These are phyloP conservation scores for Actinomortierella wolfii DNA, from an alignment of 371 early-diverging fungal species.

Conservation along the genomic window DNA sequence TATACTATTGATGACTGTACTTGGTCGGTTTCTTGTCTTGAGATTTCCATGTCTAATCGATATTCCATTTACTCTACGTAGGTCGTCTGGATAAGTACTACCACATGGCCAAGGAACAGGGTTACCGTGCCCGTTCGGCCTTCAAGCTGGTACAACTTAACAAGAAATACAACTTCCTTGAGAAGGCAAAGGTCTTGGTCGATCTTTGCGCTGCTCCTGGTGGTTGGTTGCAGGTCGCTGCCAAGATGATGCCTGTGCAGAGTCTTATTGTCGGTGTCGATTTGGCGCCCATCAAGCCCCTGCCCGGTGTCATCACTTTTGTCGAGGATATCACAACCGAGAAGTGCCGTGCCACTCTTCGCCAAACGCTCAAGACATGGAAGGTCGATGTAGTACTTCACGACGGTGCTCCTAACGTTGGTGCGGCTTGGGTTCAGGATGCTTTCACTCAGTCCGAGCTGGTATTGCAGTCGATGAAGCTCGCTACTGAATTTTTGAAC, in stretches of 20 bases:
- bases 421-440: constrained; percentile 98
- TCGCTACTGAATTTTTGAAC: constrained; percentile 94
- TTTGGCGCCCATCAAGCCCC: constrained; percentile 97
- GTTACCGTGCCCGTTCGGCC: constrained; percentile 99
- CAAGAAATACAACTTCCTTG: constrained; percentile 97
- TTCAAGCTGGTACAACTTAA: constrained; percentile 99
- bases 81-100: constrained; percentile 99
- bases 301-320: constrained; percentile 95
- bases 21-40: neutral
- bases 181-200: constrained; percentile 88
- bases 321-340: constrained; percentile 98
- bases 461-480: constrained; percentile 92
- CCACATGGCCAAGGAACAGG: constrained; percentile 99
- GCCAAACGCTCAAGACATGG: constrained; percentile 94
- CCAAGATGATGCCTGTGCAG: constrained; percentile 95
- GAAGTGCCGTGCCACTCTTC: constrained; percentile 86
- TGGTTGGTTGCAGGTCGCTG: constrained; percentile 99
- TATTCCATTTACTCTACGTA: neutral
- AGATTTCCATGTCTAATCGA: neutral
- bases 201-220: constrained; percentile 99
- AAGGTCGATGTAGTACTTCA: constrained; percentile 99
- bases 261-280: constrained; percentile 97
- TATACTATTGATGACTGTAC: neutral
- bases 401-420: constrained; percentile 99
- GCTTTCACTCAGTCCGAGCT: constrained; percentile 98